Evolutionary conservation across 768 basidiomycete genomes (phyloP).

Genomic region (Clathrus columnatus): DNA sequence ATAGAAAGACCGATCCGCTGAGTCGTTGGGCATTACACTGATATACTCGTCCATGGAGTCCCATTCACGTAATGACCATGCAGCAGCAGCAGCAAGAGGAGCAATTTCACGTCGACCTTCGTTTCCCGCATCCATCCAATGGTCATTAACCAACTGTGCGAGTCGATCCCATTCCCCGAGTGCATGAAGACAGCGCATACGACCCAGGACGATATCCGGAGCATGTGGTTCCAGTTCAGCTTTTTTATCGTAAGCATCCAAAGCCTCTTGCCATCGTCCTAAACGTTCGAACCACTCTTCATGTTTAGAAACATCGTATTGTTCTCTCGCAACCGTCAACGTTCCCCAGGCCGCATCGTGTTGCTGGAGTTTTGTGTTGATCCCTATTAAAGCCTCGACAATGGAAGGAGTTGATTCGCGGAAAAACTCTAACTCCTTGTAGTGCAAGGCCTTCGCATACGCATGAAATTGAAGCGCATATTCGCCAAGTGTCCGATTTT

Average conservation of each 20-base stretch:
- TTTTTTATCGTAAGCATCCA: constrained; percentile 76
- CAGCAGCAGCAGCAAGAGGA: constrained; percentile 93
- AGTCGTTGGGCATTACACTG: constrained; percentile 83
- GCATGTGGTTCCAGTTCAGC: constrained; percentile 65
- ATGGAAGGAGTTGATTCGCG: constrained; percentile 83
- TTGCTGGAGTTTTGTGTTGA: constrained; percentile 94
- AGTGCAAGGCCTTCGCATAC: constrained; percentile 95
- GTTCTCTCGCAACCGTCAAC: constrained; percentile 78
- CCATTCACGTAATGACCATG: constrained; percentile 97
- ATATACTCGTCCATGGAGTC: constrained; percentile 98
- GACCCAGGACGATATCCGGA: constrained; percentile 73
- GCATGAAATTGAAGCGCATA: constrained; percentile 91
- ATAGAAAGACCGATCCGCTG: constrained; percentile 92
- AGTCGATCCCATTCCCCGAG: constrained; percentile 96
- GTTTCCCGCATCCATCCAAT: constrained; percentile 74
- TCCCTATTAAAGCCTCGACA: constrained; percentile 89
- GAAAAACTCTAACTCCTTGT: constrained; percentile 97
- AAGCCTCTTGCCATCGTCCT: constrained; percentile 91
- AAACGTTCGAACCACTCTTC: constrained; percentile 98
- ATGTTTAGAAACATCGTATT: constrained; percentile 85
- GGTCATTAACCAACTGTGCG: constrained; percentile 74
- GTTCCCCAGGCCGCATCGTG: constrained; percentile 98
- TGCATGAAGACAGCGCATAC: constrained; percentile 94
- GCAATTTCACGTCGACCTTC: constrained; percentile 89
- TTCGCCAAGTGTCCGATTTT: constrained; percentile 86